These are phyloP conservation scores for Ophiostoma sp. DNA, from an alignment of 2,329 filamentous ascomycete species.

Conservation along the genomic window DNA sequence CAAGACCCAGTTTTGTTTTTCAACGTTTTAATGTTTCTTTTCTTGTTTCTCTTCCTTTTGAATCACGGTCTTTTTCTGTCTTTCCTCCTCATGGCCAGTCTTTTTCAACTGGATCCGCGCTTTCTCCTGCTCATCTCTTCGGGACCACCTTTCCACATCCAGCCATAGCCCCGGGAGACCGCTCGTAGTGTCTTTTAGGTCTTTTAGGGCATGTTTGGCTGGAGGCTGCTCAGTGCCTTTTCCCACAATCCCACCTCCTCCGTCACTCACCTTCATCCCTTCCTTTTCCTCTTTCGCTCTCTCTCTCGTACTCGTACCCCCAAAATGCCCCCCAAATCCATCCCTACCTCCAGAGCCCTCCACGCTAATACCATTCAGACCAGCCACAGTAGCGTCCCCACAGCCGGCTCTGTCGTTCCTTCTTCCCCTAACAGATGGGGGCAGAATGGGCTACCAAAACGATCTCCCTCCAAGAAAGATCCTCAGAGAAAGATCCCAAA, in stretches of 20 bases:
- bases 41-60: background rate
- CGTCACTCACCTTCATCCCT: background rate
- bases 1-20: background rate
- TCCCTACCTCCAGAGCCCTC: background rate
- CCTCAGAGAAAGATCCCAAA: background rate
- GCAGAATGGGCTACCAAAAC: background rate
- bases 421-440: background rate
- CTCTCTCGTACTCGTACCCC: conserved; percentile 3
- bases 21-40: background rate
- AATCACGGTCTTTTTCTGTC: background rate
- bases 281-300: background rate
- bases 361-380: background rate
- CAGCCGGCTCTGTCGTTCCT: conserved; percentile 9
- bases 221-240: background rate
- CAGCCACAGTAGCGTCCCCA: background rate
- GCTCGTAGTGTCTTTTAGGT: background rate
- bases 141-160: conserved; percentile 13
- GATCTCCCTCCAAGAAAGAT: background rate
- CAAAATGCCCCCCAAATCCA: background rate
- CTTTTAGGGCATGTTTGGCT: background rate
- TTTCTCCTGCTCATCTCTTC: conserved; percentile 1
- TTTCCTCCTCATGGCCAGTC: background rate
- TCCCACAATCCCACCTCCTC: background rate
- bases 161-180: conserved; percentile 22
- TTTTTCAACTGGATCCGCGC: conserved; percentile 1